These are phyloP conservation scores for Plenodomus tracheiphilus DNA, from an alignment of 2,329 filamentous ascomycete species.

Conservation along the genomic window DNA sequence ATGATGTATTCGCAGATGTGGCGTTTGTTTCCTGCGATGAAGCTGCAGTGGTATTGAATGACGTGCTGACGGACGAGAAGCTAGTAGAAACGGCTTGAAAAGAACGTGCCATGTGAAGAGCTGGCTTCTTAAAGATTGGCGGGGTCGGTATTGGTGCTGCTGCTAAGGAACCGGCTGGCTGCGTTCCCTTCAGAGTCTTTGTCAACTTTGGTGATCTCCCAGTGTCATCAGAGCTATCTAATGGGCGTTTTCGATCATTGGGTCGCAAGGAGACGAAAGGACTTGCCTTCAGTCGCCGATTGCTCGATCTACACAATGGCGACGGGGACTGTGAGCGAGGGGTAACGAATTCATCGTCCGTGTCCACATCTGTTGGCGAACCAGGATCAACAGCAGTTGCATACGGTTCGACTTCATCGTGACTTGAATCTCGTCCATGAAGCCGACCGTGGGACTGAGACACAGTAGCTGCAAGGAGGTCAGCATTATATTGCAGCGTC, in stretches of 20 bases:
- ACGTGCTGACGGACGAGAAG: constrained; percentile 24
- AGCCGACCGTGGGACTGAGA: background rate
- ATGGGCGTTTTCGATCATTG: constrained; percentile 25
- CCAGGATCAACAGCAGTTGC: constrained; percentile 24
- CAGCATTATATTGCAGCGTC: constrained; percentile 1
- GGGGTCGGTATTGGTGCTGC: constrained; percentile 1
- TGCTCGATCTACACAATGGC: constrained; percentile 20
- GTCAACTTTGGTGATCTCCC: constrained; percentile 33
- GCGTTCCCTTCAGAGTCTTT: constrained; percentile 29
- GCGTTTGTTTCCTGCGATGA: constrained; percentile 29
- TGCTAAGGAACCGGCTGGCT: constrained; percentile 11
- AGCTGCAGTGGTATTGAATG: constrained; percentile 23
- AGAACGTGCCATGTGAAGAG: constrained; percentile 22
- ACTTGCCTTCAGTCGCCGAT: constrained; percentile 32
- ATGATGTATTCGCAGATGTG: constrained; percentile 29
- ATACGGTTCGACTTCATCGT: constrained; percentile 11
- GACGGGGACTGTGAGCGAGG: constrained; percentile 25
- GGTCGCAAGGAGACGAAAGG: constrained; percentile 17
- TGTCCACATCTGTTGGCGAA: constrained; percentile 37
- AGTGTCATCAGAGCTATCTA: constrained; percentile 18
- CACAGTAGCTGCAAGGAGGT: constrained; percentile 1
- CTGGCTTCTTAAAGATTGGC: constrained; percentile 26
- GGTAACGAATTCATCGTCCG: constrained; percentile 23
- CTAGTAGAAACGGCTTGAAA: constrained; percentile 14
- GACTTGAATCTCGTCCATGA: background rate